Evolutionary conservation across 2,329 filamentous ascomycete species (phyloP).

Genomic region (Talaromyces sp.): DNA sequence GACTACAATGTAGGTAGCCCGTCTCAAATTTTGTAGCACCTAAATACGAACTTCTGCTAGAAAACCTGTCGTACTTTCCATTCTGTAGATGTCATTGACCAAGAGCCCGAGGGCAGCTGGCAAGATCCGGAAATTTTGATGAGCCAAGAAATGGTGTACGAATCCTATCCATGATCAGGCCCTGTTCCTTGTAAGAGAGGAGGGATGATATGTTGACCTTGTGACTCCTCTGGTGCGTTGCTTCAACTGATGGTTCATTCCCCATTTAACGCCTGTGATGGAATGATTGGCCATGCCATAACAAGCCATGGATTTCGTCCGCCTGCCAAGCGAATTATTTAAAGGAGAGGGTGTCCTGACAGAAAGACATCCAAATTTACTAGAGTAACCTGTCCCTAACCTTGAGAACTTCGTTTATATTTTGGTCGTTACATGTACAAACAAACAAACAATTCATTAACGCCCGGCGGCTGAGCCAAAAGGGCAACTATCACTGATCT

Average conservation of each 20-base stretch:
- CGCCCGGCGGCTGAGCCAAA: conserved; percentile 25
- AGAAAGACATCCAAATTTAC: neutral
- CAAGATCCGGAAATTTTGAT: neutral
- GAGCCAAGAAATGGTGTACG: neutral
- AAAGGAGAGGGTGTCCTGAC: neutral
- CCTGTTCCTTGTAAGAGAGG: neutral
- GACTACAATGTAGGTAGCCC: neutral
- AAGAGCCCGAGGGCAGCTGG: neutral
- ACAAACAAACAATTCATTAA: conserved; percentile 20
- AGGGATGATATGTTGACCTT: neutral
- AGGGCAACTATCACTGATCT: conserved; percentile 20
- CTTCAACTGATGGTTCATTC: neutral
- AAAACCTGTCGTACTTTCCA: neutral
- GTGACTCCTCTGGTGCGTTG: neutral
- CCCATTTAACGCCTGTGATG: neutral
- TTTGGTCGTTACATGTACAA: neutral
- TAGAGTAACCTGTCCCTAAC: neutral
- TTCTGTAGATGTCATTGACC: neutral
- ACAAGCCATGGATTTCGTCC: neutral
- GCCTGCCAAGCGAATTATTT: neutral
- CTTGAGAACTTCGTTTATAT: neutral
- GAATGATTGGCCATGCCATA: neutral
- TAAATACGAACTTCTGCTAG: neutral
- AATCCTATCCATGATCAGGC: neutral
- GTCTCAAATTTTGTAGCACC: neutral